A percentile compares a stretch with the other conserved stretches of the same genome.
Evolutionary conservation across 805 yeast genomes (phyloP).

Genomic region (Zygoascus bituminiphila): DNA sequence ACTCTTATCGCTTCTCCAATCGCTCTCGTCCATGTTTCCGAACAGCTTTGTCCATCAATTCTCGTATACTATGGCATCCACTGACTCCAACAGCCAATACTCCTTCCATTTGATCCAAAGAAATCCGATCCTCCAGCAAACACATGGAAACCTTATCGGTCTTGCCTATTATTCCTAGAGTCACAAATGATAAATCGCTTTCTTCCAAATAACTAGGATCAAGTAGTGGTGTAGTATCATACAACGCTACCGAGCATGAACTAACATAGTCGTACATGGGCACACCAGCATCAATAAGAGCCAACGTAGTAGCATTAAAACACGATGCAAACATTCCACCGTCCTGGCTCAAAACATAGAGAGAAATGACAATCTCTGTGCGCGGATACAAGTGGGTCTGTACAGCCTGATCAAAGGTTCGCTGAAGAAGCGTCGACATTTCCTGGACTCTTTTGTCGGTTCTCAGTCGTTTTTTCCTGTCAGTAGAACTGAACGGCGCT

Average conservation of each 20-base stretch:
- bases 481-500: constrained; percentile 74
- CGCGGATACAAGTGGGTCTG: constrained; percentile 71
- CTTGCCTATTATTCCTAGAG: constrained; percentile 79
- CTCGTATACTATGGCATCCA: constrained; percentile 76
- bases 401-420: constrained; percentile 45
- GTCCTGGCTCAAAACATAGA: constrained; percentile 79
- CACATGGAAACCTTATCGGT: constrained; percentile 70
- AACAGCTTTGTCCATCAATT: constrained; percentile 78
- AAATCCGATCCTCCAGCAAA: constrained; percentile 73
- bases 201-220: constrained; percentile 83
- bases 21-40: constrained; percentile 64
- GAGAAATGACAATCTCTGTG: constrained; percentile 64
- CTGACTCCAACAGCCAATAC: constrained; percentile 76
- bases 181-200: constrained; percentile 67
- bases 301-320: constrained; percentile 79
- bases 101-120: constrained; percentile 69
- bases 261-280: constrained; percentile 88
- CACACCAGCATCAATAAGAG: constrained; percentile 90
- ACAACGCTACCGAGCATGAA: constrained; percentile 70
- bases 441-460: constrained; percentile 43
- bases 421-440: constrained; percentile 25
- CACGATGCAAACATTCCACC: constrained; percentile 80
- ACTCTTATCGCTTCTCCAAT: constrained; percentile 31
- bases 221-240: constrained; percentile 67
- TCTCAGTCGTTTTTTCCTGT: constrained; percentile 59